phyloP scores from a whole-genome alignment of 176 grass and related monocot genomes.

The Musa beccarii region DNA sequence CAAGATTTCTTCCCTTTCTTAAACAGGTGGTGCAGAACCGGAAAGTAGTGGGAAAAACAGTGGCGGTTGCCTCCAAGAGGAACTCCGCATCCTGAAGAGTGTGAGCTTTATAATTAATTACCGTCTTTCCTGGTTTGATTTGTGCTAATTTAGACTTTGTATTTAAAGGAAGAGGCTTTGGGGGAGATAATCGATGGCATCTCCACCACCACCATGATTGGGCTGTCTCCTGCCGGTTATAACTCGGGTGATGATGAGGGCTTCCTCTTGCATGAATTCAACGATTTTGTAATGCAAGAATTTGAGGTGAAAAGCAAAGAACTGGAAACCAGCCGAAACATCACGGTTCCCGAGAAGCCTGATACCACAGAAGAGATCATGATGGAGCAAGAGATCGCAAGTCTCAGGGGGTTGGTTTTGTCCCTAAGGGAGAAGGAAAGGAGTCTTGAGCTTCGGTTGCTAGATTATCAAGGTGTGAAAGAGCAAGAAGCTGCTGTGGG shows the following conservation, averaged over 20 bases:
- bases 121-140: background rate
- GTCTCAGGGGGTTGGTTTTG: conserved; percentile 65
- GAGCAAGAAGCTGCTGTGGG: conserved; percentile 48
- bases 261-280: conserved; percentile 17
- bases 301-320: conserved; percentile 10
- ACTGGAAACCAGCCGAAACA: conserved; percentile 4
- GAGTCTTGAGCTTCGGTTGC: conserved; percentile 53
- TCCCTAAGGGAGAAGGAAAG: conserved; percentile 72
- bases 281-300: conserved; percentile 14
- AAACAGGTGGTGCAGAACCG: conserved; percentile 12
- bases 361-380: conserved; percentile 19
- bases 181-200: conserved; percentile 45
- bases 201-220: conserved; percentile 39
- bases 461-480: conserved; percentile 46
- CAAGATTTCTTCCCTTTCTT: background rate
- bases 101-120: conserved; percentile 25
- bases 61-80: conserved; percentile 46
- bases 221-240: conserved; percentile 4
- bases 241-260: conserved; percentile 2
- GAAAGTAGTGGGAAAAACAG: conserved; percentile 22
- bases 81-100: conserved; percentile 45
- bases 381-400: conserved; percentile 45
- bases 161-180: conserved; percentile 40
- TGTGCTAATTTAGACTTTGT: background rate
- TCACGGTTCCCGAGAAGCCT: background rate